Evolutionary conservation across 2,329 filamentous ascomycete species (phyloP), one percentile per base, ranked within the genome.

Genomic region (Stromatinia cepivora): DNA sequence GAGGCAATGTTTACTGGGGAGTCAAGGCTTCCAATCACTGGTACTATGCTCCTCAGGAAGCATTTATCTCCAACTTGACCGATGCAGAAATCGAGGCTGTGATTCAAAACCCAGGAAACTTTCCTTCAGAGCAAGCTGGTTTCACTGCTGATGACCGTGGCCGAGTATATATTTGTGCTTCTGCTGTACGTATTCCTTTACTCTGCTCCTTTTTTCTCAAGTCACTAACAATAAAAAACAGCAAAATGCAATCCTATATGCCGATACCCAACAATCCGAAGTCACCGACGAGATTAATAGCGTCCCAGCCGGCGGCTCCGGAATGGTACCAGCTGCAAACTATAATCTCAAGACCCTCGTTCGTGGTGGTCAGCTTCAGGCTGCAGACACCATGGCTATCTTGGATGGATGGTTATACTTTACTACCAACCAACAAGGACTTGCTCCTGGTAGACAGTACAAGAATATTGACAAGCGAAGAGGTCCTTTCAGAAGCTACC

Each of bases 361-460:
- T 1, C 61, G 61, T 17, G 13, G 61, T 25, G 61, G 61, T 11
- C 31, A 52, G 11, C 22, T 63, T 4, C 61, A 63, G n/a, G 61
- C 61, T 28, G 61, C 46, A 17, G 46, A 63, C 25, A 63, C 61
- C 9, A 63, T 63, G 61, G 61, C 61, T 1, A 63, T 63, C n/a
- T 63, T 63, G 34, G 61, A 63, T 22, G 61, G 46, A 52, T 63
- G 46, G 46, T 25, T 63, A n/a, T 63, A 63, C 15, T 52, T 63
- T 13, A 63, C 61, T 8, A 63, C 61, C 17, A 63, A 63, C 4
- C 61, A 52, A 42, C 61, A 63, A 20, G 61, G 46, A 39, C 61
- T 63, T 20, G 61, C 61, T 39, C 61, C 46, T 39, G 46, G 46
- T 11, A 63, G 61, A 63, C 61, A 63, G 46, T 63, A 63, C 3